phyloP scores from a whole-genome alignment of 495 filamentous ascomycete species.

The Aspergillus diversus region DNA sequence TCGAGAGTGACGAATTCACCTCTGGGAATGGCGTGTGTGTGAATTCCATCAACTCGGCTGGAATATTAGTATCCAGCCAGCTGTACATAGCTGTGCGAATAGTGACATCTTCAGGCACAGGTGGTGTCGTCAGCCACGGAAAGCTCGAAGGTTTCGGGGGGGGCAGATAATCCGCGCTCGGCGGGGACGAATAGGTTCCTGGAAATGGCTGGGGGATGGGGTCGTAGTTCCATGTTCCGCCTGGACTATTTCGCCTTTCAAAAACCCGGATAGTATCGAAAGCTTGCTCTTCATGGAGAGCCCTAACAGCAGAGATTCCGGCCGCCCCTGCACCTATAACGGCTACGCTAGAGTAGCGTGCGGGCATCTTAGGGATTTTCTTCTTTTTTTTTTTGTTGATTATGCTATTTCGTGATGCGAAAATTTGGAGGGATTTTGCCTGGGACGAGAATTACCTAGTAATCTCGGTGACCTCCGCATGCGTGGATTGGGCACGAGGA shows the following conservation, averaged over 20 bases:
- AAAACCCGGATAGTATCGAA: slow-evolving; percentile 58
- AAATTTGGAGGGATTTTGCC: not conserved
- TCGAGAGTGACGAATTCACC: slow-evolving; percentile 29
- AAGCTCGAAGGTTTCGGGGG: slow-evolving; percentile 19
- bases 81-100: slow-evolving; percentile 33
- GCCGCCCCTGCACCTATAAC: slow-evolving; percentile 58
- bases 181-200: slow-evolving; percentile 9
- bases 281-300: slow-evolving; percentile 51
- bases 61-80: slow-evolving; percentile 37
- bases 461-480: not conserved
- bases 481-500: not conserved
- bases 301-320: slow-evolving; percentile 55
- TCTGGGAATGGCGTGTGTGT: slow-evolving; percentile 33
- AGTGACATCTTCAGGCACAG: slow-evolving; percentile 27
- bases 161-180: not conserved
- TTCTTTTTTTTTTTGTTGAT: not conserved
- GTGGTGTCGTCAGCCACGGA: slow-evolving; percentile 6
- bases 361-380: slow-evolving; percentile 22
- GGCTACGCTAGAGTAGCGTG: slow-evolving; percentile 43
- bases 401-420: not conserved
- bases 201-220: slow-evolving; percentile 13
- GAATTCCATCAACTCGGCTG: slow-evolving; percentile 33
- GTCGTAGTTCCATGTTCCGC: slow-evolving; percentile 52
- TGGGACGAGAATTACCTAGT: not conserved
- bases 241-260: slow-evolving; percentile 52